Evolutionary conservation across 225 moss, liverwort and hornwort species (phyloP), one percentile per base, ranked within the genome.

Genomic region (Thuidium tamariscinum): DNA sequence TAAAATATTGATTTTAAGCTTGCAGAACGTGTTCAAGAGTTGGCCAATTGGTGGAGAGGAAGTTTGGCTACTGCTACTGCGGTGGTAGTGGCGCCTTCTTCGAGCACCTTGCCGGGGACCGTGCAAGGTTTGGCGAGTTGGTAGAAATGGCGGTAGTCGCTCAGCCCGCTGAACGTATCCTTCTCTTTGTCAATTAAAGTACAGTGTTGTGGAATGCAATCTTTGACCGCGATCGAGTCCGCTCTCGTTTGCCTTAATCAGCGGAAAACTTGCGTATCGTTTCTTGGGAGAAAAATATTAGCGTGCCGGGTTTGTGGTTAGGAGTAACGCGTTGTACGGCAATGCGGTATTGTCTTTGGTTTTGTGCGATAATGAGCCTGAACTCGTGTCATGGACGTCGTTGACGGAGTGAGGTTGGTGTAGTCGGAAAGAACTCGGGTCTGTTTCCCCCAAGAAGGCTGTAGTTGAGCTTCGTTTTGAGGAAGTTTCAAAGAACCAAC

Each of bases 141-240:
- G 92, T 87, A 92, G 95, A 96, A 87, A 97, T 97, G 97, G 97
- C 97, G 93, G 95, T 94, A 95, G 97, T 97, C 95, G 97, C 97
- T 96, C 95, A 96, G 94, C 92, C 96, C 93, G 95, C 92, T 92
- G 95, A 97, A 95, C 95, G 96, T 97, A 97, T 97, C 97, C 95
- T 94, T 77, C 84, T 48, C 36, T 87, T 89, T 66, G 65, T 48
- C 17, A 84, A 84, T 76, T 84, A 93, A 90, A 89, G 86, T 93
- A 83, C 93, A 90, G 93, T 87, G 78, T 48, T 57, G 74, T 57
- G 52, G 86, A 72, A 78, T 82, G 79, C 84, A 86, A 51, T 84
- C 64, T 66, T 77, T 39, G 83, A 59, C 36, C 84, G 87, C 71
- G 84, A 89, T 87, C 88, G 55, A 77, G 34, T 86, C 66, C 48